Conservation (phyloP, 106 monocot species). For the Posidonia australis region DNA sequence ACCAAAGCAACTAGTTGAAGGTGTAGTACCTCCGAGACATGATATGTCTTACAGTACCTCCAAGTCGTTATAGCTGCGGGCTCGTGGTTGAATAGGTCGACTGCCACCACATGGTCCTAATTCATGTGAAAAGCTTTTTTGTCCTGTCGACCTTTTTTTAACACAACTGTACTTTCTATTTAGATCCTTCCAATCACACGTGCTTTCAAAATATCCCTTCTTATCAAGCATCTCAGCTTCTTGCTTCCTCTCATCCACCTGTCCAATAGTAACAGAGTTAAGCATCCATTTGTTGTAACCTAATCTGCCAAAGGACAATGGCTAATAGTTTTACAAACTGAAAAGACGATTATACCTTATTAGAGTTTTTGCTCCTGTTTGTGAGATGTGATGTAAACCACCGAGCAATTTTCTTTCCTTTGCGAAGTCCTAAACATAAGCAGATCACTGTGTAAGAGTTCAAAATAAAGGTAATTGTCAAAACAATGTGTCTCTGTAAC, state of each 20-base stretch:
- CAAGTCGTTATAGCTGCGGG: conserved; percentile 52
- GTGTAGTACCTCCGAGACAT: too few relatives aligned
- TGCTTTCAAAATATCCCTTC: conserved; percentile 6
- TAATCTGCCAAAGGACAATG: background rate
- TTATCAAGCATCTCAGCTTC: background rate
- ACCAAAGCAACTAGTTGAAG: background rate
- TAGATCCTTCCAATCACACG: conserved; percentile 15
- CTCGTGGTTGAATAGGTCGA: conserved; percentile 20
- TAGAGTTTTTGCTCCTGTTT: conserved; percentile 17
- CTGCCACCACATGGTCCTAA: conserved; percentile 44
- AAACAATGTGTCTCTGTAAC: background rate
- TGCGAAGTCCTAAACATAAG: conserved; percentile 30
- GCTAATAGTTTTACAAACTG: background rate
- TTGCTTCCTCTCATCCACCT: conserved; percentile 14
- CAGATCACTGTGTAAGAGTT: background rate
- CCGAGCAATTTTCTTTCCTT: conserved; percentile 47
- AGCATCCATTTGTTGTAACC: background rate
- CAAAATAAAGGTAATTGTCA: background rate
- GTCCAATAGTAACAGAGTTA: background rate
- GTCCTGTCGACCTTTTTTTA: conserved; percentile 14
- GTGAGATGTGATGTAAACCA: conserved; percentile 49
- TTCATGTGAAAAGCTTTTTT: conserved; percentile 76
- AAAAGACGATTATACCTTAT: conserved; percentile 14
- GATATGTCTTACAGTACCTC: conserved; percentile 40
- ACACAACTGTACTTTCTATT: conserved; percentile 5